Conservation (phyloP, 805 yeast genomes). For the Candida coleopterorum region DNA sequence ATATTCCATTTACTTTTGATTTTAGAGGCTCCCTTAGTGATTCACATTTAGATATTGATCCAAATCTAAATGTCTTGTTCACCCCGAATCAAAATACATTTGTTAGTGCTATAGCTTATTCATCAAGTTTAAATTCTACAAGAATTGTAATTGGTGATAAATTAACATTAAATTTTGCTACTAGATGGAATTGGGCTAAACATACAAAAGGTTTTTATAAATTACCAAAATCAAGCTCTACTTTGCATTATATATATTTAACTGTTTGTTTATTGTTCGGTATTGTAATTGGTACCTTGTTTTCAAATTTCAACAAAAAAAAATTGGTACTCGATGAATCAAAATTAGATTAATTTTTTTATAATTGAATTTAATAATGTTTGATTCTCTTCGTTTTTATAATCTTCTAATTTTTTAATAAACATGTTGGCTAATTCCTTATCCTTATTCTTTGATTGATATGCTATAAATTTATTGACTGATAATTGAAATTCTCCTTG, state of each 20-base stretch:
- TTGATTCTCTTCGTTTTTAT: slow-evolving; percentile 12
- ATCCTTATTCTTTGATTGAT: slow-evolving; percentile 39
- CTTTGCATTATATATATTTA: slow-evolving; percentile 1
- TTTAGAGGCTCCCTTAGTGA: slow-evolving; percentile 64
- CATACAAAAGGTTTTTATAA: slow-evolving; percentile 37
- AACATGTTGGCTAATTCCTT: slow-evolving; percentile 2
- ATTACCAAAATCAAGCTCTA: slow-evolving; percentile 22
- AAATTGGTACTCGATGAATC: slow-evolving; percentile 14
- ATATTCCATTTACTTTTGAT: slow-evolving; percentile 57
- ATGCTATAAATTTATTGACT: slow-evolving; percentile 66
- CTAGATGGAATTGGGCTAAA: slow-evolving; percentile 48
- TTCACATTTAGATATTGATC: slow-evolving; percentile 65
- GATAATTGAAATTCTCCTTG: slow-evolving; percentile 62
- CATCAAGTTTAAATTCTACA: slow-evolving; percentile 57
- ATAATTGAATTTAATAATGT: slow-evolving; percentile 36
- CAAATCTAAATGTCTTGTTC: slow-evolving; percentile 48
- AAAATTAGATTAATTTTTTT: slow-evolving; percentile 27
- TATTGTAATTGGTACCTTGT: neutral
- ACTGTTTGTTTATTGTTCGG: slow-evolving; percentile 1
- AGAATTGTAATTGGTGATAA: slow-evolving; percentile 63
- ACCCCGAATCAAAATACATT: slow-evolving; percentile 39
- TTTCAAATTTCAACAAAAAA: slow-evolving; percentile 5
- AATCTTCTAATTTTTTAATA: slow-evolving; percentile 13
- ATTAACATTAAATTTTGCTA: slow-evolving; percentile 52
- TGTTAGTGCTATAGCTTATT: slow-evolving; percentile 53